Base-by-base conservation (phyloP, 148 eudicot species). In the Arctostaphylos glauca region DNA sequence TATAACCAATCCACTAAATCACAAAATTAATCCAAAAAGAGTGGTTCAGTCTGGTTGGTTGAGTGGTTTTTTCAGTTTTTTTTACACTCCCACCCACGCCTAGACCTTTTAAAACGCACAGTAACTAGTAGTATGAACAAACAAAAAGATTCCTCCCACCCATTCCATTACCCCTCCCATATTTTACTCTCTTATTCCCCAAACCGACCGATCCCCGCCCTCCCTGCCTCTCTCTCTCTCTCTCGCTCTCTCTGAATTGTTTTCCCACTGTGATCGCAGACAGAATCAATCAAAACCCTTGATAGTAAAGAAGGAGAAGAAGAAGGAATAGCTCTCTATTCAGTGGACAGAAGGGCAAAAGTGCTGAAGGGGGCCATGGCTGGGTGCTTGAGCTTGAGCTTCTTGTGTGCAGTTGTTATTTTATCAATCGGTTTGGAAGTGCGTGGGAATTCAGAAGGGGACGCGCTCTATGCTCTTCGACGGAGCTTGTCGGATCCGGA, bases 401-500 rank as follows among this genome's bases (percentile, higher is more conserved):
- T 56, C 25, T 16, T 78, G 16, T 6, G 56, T 4, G 54, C 47
- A 6, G 43, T 41, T 9, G 76, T 77, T 8, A 3, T 81, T 2
- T 48, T 68, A 21, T 3, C 72, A 47, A 84, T 86, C 5, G 75
- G 74, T 80, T 70, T 82, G 58, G 21, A 74, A 18, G 72, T 81
- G 79, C 50, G 14, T 77, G 95, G 88, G 14, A 95, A 93, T 87
- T 92, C 94, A 5, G 98, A 95, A 75, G 90, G 94, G 56, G 95
- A 93, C 85, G 97, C 97, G 9, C 91, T 95, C 4, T 88, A 67
- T 79, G 97, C 94, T 43, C 91, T 95, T 31, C 87, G 91, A 16
- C 87, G 82, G 92, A 93, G 92, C 89, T 86, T 93, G 54, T 59
- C 84, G 12, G 98, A 95, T 88, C 98, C 95, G 43, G 92, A 92